Evolutionary conservation across 2,329 filamentous ascomycete genomes (phyloP), one percentile per base, ranked within the genome.

Genomic region (Teratosphaeria nubilosa): DNA sequence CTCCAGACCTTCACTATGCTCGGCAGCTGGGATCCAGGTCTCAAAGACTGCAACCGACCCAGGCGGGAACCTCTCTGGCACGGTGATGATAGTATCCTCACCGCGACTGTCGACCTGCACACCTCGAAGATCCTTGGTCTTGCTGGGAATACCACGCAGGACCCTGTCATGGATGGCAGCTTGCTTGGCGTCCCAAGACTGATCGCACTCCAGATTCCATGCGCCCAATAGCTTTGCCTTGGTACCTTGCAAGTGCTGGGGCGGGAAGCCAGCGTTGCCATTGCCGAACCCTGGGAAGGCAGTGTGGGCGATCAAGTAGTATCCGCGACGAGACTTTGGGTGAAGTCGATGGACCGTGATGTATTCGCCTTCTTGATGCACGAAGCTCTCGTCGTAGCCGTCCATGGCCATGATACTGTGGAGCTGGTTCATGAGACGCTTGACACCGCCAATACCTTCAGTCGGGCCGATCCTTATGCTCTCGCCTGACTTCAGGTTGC

Each of bases 261-360:
- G 84, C 54, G 82, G 86, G 68, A 97, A 86, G 3, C 84, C 83
- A 20, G 87, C 90, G 66, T 94, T 91, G 1, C 88, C 88, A 63
- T 89, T 88, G 24, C 90, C 88, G 67, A 91, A 92, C 1, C 91
- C 91, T 1, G 91, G 90, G 74, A 92, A 99, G 0, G 95, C 94
- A 3, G 94, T 97, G 68, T 97, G 94, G 0, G 95, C 92, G 65
- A 99, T 91, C 53, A 97, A 77, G 74, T 97, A 96, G 73, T 96
- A 92, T 0, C 94, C 94, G 71, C 94, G 95, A 59, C 94, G 83
- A 1, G 90, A 95, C 69, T 89, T 86, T 0, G 92, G 94, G 69
- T 99, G 91, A 2, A 97, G 90, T 61, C 95, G 82, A 72, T 99
- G 94, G 6, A 99, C 90, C 0, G 94, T 99, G 68, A 99, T 88